Evolutionary conservation across 1,284 basidiomycete genomes (phyloP).

Genomic region (Leccinum fuscescens): DNA sequence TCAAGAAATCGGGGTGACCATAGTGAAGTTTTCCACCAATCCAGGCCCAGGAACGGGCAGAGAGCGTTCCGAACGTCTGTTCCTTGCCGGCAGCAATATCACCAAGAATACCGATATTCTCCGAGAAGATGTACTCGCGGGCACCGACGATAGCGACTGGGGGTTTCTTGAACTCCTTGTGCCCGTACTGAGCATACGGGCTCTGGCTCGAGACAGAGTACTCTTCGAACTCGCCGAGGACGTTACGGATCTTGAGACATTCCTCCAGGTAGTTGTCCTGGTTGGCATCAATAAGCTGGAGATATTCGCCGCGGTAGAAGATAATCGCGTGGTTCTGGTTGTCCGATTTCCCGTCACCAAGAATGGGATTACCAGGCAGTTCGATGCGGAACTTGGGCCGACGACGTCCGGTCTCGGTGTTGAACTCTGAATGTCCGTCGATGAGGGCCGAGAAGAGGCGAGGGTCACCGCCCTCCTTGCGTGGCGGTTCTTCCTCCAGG

Average conservation of each 20-base stretch:
- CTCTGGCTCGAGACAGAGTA: conserved; percentile 83
- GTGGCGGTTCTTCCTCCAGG: conserved; percentile 91
- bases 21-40: conserved; percentile 99
- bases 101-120: conserved; percentile 99
- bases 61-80: conserved; percentile 98
- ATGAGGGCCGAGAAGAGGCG: conserved; percentile 95
- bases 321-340: conserved; percentile 99
- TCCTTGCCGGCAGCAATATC: conserved; percentile 95
- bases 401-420: conserved; percentile 84
- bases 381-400: conserved; percentile 98
- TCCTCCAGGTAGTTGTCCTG: conserved; percentile 99
- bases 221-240: conserved; percentile 98
- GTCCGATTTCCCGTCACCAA: conserved; percentile 99
- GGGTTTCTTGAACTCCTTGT: conserved; percentile 82
- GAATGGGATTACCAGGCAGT: conserved; percentile 96
- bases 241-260: conserved; percentile 97
- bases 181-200: conserved; percentile 88
- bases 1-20: conserved; percentile 98
- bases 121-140: conserved; percentile 99
- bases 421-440: conserved; percentile 96
- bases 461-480: conserved; percentile 94
- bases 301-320: conserved; percentile 98
- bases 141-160: conserved; percentile 98
- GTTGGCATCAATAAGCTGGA: conserved; percentile 99
- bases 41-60: conserved; percentile 93